These are phyloP conservation scores for Globisporangium polare DNA, from an alignment of 352 stramenopile species.

Conservation along the genomic window DNA sequence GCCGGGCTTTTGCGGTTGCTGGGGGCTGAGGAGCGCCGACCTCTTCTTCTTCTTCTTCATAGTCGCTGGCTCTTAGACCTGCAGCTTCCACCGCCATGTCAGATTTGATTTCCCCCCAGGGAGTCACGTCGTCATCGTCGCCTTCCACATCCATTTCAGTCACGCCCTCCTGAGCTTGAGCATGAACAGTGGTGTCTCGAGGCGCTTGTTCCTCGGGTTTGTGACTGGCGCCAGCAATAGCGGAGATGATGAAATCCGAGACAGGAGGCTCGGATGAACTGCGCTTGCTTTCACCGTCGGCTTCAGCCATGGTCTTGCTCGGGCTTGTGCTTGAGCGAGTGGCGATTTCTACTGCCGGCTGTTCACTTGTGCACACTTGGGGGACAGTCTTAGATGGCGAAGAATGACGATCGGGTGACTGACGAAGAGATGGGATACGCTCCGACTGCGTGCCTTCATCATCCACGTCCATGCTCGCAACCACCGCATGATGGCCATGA, in stretches of 20 bases:
- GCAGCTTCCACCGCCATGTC: background rate
- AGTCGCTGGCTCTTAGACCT: background rate
- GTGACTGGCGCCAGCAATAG: background rate
- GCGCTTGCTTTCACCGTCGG: background rate
- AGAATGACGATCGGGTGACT: background rate
- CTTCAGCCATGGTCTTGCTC: background rate
- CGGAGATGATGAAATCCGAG: background rate
- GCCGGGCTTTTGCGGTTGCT: constrained; percentile 1
- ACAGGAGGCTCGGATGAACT: background rate
- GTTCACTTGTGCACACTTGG: background rate
- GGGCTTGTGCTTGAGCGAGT: background rate
- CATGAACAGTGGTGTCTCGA: background rate
- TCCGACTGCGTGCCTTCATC: background rate
- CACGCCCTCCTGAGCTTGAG: background rate
- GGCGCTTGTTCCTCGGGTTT: background rate
- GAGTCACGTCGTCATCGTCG: background rate
- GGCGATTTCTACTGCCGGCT: background rate
- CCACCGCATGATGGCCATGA: constrained; percentile 9
- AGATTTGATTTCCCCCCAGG: background rate
- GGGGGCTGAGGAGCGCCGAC: background rate
- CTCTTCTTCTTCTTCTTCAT: background rate
- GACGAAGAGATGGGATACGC: background rate
- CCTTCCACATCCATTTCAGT: background rate
- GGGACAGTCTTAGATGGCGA: background rate
- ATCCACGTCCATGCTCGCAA: background rate